These are phyloP conservation scores for Dorcoceras hygrometricum DNA, from an alignment of 257 asterid genomes.

Conservation along the genomic window DNA sequence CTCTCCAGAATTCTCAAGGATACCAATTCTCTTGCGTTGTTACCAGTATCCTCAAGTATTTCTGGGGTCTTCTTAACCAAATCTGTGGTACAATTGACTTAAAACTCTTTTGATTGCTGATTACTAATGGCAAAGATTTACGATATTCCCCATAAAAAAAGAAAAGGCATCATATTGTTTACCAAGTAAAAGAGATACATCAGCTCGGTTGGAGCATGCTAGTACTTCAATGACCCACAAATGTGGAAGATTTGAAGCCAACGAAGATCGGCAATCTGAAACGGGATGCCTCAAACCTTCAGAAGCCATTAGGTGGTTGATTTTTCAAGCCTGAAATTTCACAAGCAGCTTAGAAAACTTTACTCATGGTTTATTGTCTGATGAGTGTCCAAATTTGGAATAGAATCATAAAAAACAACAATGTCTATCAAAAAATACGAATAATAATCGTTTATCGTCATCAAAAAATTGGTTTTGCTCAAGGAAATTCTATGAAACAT, in stretches of 20 bases:
- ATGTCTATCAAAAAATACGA: background rate
- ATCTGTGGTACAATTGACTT: slow-evolving; percentile 27
- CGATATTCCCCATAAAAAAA: background rate
- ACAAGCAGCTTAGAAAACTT: background rate
- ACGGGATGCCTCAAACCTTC: slow-evolving; percentile 13
- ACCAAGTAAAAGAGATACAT: slow-evolving; percentile 36
- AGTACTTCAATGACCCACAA: slow-evolving; percentile 46
- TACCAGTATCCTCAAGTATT: slow-evolving; percentile 36
- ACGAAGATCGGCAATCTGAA: slow-evolving; percentile 23
- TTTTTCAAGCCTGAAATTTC: background rate
- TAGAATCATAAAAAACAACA: background rate
- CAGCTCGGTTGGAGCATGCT: slow-evolving; percentile 29
- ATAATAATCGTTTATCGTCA: background rate
- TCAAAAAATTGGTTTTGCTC: background rate
- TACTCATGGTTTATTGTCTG: too few species aligned
- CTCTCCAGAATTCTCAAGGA: slow-evolving; percentile 41
- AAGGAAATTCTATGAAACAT: background rate
- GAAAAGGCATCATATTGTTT: background rate
- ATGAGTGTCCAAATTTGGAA: background rate
- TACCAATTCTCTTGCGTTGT: slow-evolving; percentile 36
- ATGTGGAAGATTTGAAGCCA: slow-evolving; percentile 31
- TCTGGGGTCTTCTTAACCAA: slow-evolving; percentile 35
- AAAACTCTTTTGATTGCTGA: slow-evolving; percentile 15
- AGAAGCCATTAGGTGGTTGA: slow-evolving; percentile 11
- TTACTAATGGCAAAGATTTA: background rate